Percentiles rank a stretch among this genome's conserved stretches.
phyloP scores from a whole-genome alignment of 176 grass and related monocot species.

The Aegilops tauschii region DNA sequence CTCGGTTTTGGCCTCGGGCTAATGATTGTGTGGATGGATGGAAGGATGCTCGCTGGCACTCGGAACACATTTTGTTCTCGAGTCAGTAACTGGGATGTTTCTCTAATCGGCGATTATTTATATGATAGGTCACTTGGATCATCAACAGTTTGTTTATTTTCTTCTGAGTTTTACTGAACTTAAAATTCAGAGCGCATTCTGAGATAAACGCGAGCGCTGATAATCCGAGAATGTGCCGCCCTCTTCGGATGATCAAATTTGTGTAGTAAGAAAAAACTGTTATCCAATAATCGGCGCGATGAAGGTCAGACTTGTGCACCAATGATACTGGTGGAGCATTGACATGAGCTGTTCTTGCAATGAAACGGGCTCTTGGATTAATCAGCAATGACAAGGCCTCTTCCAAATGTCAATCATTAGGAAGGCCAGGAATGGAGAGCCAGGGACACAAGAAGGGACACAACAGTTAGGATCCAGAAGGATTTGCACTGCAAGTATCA shows the following conservation, averaged over 20 bases:
- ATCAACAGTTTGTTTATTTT: not conserved
- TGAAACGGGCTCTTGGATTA: conserved; percentile 25
- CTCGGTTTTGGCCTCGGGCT: conserved; percentile 17
- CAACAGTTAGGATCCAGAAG: conserved; percentile 26
- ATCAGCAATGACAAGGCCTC: conserved; percentile 32
- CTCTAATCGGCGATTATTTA: not conserved
- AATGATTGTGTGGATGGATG: conserved; percentile 27
- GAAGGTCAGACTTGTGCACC: conserved; percentile 37
- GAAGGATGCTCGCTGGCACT: conserved; percentile 23
- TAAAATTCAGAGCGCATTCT: not conserved
- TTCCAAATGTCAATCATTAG: conserved; percentile 38
- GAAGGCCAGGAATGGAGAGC: conserved; percentile 11
- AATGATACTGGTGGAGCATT: conserved; percentile 35
- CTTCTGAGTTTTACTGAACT: not conserved
- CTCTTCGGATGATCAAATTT: conserved; percentile 3
- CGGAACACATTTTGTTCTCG: conserved; percentile 13
- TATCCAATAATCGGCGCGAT: conserved; percentile 36
- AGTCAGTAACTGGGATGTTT: not conserved
- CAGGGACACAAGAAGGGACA: conserved; percentile 37
- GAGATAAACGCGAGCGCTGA: no score
- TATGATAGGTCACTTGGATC: not conserved
- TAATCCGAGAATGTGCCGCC: not conserved
- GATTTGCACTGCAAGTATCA: conserved; percentile 23
- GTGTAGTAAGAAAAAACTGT: not conserved
- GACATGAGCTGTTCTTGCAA: conserved; percentile 55